phyloP scores from a whole-genome alignment of 1,284 basidiomycete species.

The Ganoderma meredithae region DNA sequence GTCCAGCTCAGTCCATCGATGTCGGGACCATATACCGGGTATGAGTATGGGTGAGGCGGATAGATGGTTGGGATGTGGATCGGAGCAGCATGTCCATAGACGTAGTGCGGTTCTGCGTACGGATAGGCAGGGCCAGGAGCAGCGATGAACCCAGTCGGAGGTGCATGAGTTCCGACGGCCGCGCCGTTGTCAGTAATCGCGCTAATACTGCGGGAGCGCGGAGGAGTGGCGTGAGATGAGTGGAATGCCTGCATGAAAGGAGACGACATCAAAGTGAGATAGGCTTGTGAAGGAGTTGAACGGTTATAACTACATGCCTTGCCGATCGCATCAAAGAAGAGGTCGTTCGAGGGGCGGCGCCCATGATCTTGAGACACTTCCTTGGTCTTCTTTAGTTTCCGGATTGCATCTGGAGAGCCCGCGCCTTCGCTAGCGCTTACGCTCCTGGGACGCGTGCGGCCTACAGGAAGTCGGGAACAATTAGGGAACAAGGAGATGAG shows the following conservation, averaged over 20 bases:
- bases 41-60: constrained; percentile 23
- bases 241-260: constrained; percentile 18
- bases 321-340: constrained; percentile 40
- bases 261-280: constrained; percentile 14
- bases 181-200: constrained; percentile 31
- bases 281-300: constrained; percentile 11
- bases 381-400: constrained; percentile 29
- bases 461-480: constrained; percentile 22
- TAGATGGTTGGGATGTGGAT: constrained; percentile 20
- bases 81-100: constrained; percentile 20
- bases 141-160: constrained; percentile 13
- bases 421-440: constrained; percentile 39
- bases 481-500: constrained; percentile 13
- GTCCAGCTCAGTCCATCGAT: constrained; percentile 25
- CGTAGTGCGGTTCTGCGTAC: constrained; percentile 27
- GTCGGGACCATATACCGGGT: constrained; percentile 18
- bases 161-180: constrained; percentile 20
- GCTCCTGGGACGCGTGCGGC: constrained; percentile 37
- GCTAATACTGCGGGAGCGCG: constrained; percentile 37
- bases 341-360: constrained; percentile 35
- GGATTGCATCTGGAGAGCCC: constrained; percentile 35
- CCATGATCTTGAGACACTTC: constrained; percentile 42
- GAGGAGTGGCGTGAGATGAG: constrained; percentile 32
- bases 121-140: constrained; percentile 18
- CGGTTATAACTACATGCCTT: constrained; percentile 30